phyloP scores from a whole-genome alignment of 306 rosid genomes.

The Castanea mollissima region DNA sequence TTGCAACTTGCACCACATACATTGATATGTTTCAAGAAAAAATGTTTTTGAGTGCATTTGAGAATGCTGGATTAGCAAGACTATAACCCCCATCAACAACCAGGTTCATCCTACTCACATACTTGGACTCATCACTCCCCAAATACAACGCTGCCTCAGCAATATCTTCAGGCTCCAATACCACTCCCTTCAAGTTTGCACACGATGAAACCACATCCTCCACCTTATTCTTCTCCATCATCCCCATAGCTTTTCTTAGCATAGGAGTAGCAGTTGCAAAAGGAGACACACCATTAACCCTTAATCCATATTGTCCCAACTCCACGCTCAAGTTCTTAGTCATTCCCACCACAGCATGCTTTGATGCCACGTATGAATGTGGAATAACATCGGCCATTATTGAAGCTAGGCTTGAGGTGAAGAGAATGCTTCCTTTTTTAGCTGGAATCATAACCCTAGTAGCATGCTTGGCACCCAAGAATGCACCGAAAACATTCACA shows the following conservation, averaged over 20 bases:
- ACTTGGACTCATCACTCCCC: slow-evolving; percentile 32
- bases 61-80: not conserved
- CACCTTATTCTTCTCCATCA: not conserved
- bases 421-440: not conserved
- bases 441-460: slow-evolving; percentile 29
- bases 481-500: not conserved
- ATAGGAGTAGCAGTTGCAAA: not conserved
- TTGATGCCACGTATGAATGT: not conserved
- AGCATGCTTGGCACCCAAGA: slow-evolving; percentile 31
- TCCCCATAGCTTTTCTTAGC: not conserved
- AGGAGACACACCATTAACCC: not conserved
- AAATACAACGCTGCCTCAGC: slow-evolving; percentile 34
- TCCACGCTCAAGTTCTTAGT: not conserved
- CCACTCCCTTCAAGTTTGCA: slow-evolving; percentile 28
- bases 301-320: not conserved
- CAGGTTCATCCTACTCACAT: not conserved
- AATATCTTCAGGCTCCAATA: slow-evolving; percentile 29
- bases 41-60: too few species aligned
- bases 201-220: slow-evolving; percentile 19
- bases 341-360: not conserved
- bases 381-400: not conserved
- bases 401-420: not conserved
- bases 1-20: too few species aligned
- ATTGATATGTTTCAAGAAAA: too few species aligned
- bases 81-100: not conserved